A percentile compares a stretch with the other conserved stretches of the same genome.
These are phyloP conservation scores for Fusarium dlaminii DNA, from an alignment of 2,329 filamentous ascomycete species.

Conservation along the genomic window DNA sequence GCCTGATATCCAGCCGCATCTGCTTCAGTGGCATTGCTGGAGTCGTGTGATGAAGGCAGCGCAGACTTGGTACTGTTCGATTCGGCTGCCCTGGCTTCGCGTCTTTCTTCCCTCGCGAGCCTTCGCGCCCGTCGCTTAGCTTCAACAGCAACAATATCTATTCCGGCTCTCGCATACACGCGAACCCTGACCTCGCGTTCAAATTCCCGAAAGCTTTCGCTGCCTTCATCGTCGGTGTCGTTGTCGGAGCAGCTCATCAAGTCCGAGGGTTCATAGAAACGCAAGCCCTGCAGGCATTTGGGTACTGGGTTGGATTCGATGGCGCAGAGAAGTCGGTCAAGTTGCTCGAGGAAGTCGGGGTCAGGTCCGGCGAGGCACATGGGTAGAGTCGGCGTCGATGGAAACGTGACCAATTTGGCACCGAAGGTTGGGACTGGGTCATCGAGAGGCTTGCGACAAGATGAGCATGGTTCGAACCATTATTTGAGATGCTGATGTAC, in stretches of 20 bases:
- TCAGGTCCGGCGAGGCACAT: background rate
- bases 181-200: accelerated
- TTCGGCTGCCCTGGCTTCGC: background rate
- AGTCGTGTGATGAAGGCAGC: background rate
- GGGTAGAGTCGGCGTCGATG: background rate
- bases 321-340: background rate
- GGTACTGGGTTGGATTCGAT: background rate
- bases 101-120: background rate
- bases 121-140: too few species aligned
- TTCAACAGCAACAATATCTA: background rate
- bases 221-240: background rate
- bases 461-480: background rate
- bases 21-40: background rate
- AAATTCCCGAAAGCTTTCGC: accelerated
- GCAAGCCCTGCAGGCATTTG: background rate
- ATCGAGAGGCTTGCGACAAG: background rate
- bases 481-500: accelerated
- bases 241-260: background rate
- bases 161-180: background rate
- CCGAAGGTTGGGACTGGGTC: background rate
- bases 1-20: accelerated
- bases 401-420: background rate
- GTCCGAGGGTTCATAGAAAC: accelerated
- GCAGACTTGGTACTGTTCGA: background rate
- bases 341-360: background rate